Evolutionary conservation across 2,329 filamentous ascomycete species (phyloP).

Genomic region (Fusarium penzigii): DNA sequence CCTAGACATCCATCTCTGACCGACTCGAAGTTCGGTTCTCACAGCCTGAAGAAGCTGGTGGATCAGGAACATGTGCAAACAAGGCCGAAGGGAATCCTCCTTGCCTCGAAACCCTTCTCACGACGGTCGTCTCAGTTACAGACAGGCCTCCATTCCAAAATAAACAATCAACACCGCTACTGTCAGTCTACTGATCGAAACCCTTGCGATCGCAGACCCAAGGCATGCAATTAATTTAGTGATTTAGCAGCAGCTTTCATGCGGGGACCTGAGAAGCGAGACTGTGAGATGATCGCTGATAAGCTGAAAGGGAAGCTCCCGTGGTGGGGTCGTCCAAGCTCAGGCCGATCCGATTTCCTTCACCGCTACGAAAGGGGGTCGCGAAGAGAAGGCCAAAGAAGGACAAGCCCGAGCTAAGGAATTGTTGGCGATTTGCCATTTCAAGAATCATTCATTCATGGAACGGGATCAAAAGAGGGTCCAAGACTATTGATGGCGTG

Average conservation of each 20-base stretch:
- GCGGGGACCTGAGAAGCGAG: background rate
- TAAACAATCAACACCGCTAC: slow-evolving; percentile 18
- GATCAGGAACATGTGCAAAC: background rate
- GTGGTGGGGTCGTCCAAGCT: background rate
- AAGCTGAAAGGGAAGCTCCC: background rate
- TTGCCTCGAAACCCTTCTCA: slow-evolving; percentile 3
- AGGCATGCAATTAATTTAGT: background rate
- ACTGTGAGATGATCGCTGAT: background rate
- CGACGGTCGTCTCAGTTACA: slow-evolving; percentile 23
- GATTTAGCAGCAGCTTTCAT: background rate
- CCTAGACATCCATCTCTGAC: background rate
- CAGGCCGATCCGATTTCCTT: background rate
- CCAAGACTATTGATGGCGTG: slow-evolving; percentile 11
- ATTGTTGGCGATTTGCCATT: too few species aligned
- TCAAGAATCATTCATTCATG: background rate
- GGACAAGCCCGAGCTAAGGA: background rate
- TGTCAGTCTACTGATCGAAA: background rate
- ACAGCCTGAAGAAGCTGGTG: background rate
- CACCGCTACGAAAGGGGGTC: background rate
- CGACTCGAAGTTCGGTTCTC: background rate
- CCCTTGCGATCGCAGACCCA: background rate
- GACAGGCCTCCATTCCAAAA: slow-evolving; percentile 4
- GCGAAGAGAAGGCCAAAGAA: background rate
- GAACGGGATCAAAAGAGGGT: slow-evolving; percentile 15
- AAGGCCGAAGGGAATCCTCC: slow-evolving; percentile 4